phyloP scores from a whole-genome alignment of 2,329 filamentous ascomycete species.

The Dactylellina leptospora region DNA sequence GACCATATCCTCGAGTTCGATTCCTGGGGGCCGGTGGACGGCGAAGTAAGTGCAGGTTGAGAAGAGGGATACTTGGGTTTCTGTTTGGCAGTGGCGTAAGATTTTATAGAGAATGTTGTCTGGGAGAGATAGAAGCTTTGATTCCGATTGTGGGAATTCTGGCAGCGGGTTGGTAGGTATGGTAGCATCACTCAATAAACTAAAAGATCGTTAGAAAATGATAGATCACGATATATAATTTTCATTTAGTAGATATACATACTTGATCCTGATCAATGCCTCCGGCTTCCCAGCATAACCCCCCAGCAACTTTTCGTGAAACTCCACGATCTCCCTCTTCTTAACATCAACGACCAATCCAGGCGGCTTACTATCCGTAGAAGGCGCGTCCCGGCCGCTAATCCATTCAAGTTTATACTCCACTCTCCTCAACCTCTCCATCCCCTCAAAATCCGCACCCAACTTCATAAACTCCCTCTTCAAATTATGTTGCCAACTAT shows the following conservation, averaged over 20 bases:
- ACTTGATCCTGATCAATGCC: not conserved
- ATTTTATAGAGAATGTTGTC: slow-evolving; percentile 4
- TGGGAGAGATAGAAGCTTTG: slow-evolving; percentile 5
- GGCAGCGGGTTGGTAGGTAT: not conserved
- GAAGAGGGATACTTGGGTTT: slow-evolving; percentile 17
- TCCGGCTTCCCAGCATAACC: slow-evolving; percentile 5
- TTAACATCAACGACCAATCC: slow-evolving; percentile 3
- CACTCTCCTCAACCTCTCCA: slow-evolving; percentile 12
- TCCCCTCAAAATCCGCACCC: slow-evolving; percentile 7
- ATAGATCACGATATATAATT: not conserved
- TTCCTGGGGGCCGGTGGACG: not conserved
- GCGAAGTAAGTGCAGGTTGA: slow-evolving; percentile 20
- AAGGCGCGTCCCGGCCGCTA: slow-evolving; percentile 11
- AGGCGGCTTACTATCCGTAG: not conserved
- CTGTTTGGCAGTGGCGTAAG: slow-evolving; percentile 6
- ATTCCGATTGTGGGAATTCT: not conserved
- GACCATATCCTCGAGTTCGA: not conserved
- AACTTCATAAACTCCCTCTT: slow-evolving; percentile 28
- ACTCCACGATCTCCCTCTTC: slow-evolving; percentile 4
- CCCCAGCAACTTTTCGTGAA: slow-evolving; percentile 13
- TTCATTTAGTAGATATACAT: not conserved
- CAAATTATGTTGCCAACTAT: slow-evolving; percentile 22
- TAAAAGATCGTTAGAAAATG: not conserved
- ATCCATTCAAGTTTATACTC: slow-evolving; percentile 32
- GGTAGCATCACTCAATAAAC: too few relatives aligned